Evolutionary conservation across 495 filamentous ascomycete species (phyloP).

Genomic region (Annulohypoxylon maeteangense): DNA sequence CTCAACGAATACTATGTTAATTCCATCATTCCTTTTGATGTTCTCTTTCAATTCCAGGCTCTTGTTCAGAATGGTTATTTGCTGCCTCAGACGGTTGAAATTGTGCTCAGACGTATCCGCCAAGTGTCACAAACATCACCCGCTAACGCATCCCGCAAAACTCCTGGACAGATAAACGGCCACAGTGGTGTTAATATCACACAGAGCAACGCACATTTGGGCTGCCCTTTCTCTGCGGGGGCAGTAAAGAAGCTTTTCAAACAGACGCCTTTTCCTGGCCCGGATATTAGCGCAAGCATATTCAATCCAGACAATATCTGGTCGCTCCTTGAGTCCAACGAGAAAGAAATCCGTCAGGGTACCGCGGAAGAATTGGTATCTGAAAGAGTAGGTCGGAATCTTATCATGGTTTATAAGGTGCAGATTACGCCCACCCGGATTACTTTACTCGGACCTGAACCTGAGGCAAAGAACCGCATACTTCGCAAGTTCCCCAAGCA

Average conservation of each 20-base stretch:
- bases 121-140: not conserved
- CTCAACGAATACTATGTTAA: conserved; percentile 26
- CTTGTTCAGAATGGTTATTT: conserved; percentile 65
- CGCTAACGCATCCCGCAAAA: conserved; percentile 21
- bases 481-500: conserved; percentile 73
- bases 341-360: conserved; percentile 49
- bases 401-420: conserved; percentile 65
- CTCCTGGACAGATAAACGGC: not conserved
- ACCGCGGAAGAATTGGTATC: conserved; percentile 37
- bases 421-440: conserved; percentile 75
- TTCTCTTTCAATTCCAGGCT: conserved; percentile 62
- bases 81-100: conserved; percentile 54
- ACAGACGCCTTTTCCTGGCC: conserved; percentile 61
- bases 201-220: not conserved
- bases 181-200: not conserved
- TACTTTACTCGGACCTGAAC: conserved; percentile 74
- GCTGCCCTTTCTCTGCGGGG: conserved; percentile 50
- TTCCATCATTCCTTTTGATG: conserved; percentile 46
- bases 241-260: conserved; percentile 61
- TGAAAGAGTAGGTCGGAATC: conserved; percentile 39
- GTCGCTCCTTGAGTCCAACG: conserved; percentile 52
- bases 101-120: conserved; percentile 48
- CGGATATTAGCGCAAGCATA: conserved; percentile 56
- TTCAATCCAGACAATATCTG: conserved; percentile 58
- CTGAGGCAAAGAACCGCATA: conserved; percentile 78